Evolutionary conservation across 768 basidiomycete species (phyloP).

Genomic region (Tylopilus vinaceipallidus): DNA sequence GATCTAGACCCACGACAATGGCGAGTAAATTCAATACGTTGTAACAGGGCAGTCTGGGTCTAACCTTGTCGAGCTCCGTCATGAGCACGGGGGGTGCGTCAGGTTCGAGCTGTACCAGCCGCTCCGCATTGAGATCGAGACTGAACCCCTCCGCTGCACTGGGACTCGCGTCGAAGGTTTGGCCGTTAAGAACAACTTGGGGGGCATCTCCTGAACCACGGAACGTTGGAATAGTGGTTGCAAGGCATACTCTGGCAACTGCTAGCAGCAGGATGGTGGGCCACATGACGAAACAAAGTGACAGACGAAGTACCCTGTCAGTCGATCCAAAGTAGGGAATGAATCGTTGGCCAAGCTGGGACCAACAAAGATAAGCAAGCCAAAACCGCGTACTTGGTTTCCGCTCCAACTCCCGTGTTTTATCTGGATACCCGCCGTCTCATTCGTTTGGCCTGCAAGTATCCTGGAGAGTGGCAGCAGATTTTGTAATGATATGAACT

Average conservation of each 20-base stretch:
- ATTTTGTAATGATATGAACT: too few relatives aligned
- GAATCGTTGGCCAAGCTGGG: not conserved
- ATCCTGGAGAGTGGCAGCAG: too few relatives aligned
- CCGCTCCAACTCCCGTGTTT: too few relatives aligned
- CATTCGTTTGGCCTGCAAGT: too few relatives aligned
- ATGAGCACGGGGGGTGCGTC: slow-evolving; percentile 73
- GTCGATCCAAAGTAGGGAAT: too few relatives aligned
- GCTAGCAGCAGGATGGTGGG: slow-evolving; percentile 17
- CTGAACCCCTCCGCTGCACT: slow-evolving; percentile 46
- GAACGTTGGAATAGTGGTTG: slow-evolving; percentile 14
- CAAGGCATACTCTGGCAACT: slow-evolving; percentile 18
- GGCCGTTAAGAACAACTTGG: slow-evolving; percentile 29
- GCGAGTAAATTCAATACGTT: not conserved
- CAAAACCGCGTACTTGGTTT: too few relatives aligned
- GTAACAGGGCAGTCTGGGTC: not conserved
- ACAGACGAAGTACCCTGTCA: not conserved
- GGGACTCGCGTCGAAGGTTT: slow-evolving; percentile 23
- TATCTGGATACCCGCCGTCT: too few relatives aligned
- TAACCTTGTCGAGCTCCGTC: slow-evolving; percentile 87
- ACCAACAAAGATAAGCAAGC: slow-evolving; percentile 9
- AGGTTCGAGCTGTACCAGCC: slow-evolving; percentile 77
- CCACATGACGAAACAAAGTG: slow-evolving; percentile 8
- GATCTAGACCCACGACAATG: slow-evolving; percentile 45
- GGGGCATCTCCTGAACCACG: slow-evolving; percentile 3
- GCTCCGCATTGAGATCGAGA: slow-evolving; percentile 67